Percentiles rank a stretch among this genome's conserved stretches.
These are phyloP conservation scores for Globisporangium cederbergense DNA, from an alignment of 352 stramenopile genomes.

Conservation along the genomic window DNA sequence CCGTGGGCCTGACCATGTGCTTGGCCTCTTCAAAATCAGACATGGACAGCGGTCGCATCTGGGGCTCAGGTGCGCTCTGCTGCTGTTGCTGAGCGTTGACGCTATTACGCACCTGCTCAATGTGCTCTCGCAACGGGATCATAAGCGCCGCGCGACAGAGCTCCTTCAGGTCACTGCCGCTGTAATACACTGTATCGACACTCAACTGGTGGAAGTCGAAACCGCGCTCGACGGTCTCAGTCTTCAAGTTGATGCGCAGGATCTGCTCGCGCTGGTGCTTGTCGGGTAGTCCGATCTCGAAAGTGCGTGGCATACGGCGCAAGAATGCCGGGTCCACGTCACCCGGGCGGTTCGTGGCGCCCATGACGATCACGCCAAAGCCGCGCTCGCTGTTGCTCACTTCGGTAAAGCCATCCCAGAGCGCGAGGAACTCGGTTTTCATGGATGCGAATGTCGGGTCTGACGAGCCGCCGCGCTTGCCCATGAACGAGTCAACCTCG, in stretches of 20 bases:
- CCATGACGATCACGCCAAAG: constrained; percentile 94
- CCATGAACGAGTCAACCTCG: constrained; percentile 94
- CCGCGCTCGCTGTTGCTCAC: constrained; percentile 60
- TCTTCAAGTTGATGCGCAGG: constrained; percentile 89
- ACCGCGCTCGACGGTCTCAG: constrained; percentile 66
- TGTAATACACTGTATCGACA: constrained; percentile 90
- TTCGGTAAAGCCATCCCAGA: constrained; percentile 96
- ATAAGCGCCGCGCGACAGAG: constrained; percentile 84
- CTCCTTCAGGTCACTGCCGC: constrained; percentile 94
- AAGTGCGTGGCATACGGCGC: constrained; percentile 93
- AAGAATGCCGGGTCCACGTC: constrained; percentile 94
- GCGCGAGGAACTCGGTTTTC: constrained; percentile 96
- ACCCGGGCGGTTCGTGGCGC: constrained; percentile 93
- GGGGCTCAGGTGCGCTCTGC: constrained; percentile 20
- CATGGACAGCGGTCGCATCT: constrained; percentile 75
- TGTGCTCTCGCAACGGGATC: constrained; percentile 84
- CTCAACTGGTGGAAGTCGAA: constrained; percentile 86
- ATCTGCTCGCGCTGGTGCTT: constrained; percentile 90
- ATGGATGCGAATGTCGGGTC: constrained; percentile 85
- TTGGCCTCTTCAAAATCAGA: constrained; percentile 81
- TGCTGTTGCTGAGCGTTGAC: constrained; percentile 23
- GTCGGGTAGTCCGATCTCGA: constrained; percentile 93
- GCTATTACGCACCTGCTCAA: constrained; percentile 42
- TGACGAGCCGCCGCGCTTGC: constrained; percentile 69
- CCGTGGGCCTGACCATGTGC: constrained; percentile 84